Base-by-base conservation (phyloP, 2,329 filamentous ascomycete genomes). In the Penicillium sp. region DNA sequence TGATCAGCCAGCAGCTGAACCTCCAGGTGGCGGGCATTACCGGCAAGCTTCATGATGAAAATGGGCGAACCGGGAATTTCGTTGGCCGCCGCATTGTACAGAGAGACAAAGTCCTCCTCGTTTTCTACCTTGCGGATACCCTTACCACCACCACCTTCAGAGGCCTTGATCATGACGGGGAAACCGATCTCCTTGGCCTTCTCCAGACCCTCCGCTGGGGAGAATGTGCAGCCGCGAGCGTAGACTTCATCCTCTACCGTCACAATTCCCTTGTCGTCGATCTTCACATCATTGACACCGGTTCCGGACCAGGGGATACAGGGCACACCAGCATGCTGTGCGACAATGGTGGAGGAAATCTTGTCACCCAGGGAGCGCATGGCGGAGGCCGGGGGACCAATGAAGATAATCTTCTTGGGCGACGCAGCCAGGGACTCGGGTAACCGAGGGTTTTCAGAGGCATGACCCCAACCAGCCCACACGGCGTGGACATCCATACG, bases 151-250 rank as follows among this genome's bases (percentile, higher is more conserved):
- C 93, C 93, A 76, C 93, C 93, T 78, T 98, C 93, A 2, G 93
- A 97, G n/a, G 93, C 93, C 80, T 98, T 98, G 72, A 98, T 89
- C 93, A 98, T 98, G 78, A 98, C 88, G 13, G 93, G 93, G 78
- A 98, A 98, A 60, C 93, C 93, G 70, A 98, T 98, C 66, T 89
- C 81, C 70, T 82, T 84, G 52, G 93, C 93, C 67, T 87, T 90
- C 66, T 82, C 76, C 44, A 98, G 81, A 74, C 92, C 93, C 74
- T 98, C 90, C 72, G 95, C 78, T 73, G 89, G 90, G 20, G 88
- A 90, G 67, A 82, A 82, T 42, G 95, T 93, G 72, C 93, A 98
- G 56, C 93, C 93, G 74, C 91, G 88, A 63, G 84, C 81, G 72
- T 98, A 98, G 51, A 95, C 67, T 5, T 89, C 77, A 46, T 95